Conservation (phyloP, 768 basidiomycete genomes). For the Serendipita indica region DNA sequence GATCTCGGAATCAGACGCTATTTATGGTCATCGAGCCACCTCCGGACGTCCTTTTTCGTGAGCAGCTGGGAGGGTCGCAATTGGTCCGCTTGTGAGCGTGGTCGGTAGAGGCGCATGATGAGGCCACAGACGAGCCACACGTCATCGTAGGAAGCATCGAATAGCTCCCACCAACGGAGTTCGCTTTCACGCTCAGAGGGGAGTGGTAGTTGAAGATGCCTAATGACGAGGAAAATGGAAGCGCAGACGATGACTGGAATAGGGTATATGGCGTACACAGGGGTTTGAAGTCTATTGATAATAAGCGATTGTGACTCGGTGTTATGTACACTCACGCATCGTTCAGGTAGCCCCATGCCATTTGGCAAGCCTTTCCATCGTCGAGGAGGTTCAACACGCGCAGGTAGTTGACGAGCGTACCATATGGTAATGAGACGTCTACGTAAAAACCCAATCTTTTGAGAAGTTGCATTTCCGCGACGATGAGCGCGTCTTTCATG, state of each 20-base stretch:
- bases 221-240: constrained; percentile 67
- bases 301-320: not conserved
- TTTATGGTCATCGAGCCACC: constrained; percentile 60
- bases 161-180: constrained; percentile 78
- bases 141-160: constrained; percentile 84
- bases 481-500: constrained; percentile 83
- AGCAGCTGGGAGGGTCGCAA: constrained; percentile 41
- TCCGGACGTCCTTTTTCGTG: constrained; percentile 63
- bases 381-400: constrained; percentile 73
- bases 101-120: constrained; percentile 66
- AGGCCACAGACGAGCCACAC: constrained; percentile 73
- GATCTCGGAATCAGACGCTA: too few species aligned
- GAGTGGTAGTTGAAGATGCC: constrained; percentile 56
- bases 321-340: constrained; percentile 56
- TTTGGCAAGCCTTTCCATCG: constrained; percentile 51
- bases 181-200: constrained; percentile 36
- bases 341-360: constrained; percentile 90
- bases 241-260: constrained; percentile 83
- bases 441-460: constrained; percentile 95
- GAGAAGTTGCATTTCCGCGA: constrained; percentile 93
- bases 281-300: constrained; percentile 65
- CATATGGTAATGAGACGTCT: constrained; percentile 83
- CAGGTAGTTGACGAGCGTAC: constrained; percentile 87
- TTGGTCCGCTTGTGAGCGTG: constrained; percentile 29
- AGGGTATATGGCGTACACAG: constrained; percentile 79